phyloP scores from a whole-genome alignment of 768 basidiomycete species.

The Tephrocybe sp. region DNA sequence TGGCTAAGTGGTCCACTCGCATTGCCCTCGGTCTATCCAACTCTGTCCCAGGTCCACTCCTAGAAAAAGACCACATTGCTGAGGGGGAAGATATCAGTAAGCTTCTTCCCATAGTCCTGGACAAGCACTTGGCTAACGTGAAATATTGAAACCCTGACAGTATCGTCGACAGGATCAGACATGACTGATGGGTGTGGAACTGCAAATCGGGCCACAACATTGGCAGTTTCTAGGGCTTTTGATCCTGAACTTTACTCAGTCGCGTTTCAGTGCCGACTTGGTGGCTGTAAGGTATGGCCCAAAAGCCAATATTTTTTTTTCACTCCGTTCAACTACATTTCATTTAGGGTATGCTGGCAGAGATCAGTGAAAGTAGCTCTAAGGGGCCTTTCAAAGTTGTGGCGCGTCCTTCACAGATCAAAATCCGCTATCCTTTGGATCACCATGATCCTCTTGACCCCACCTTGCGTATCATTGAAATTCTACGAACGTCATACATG shows the following conservation, averaged over 20 bases:
- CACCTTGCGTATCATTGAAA: constrained; percentile 46
- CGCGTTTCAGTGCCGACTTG: constrained; percentile 49
- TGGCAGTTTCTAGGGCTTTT: constrained; percentile 29
- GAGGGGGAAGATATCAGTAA: constrained; percentile 48
- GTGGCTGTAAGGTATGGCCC: constrained; percentile 40
- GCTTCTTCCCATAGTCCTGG: constrained; percentile 10
- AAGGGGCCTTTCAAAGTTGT: constrained; percentile 22
- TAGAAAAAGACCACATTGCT: constrained; percentile 34
- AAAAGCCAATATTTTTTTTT: neutral
- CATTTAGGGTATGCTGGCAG: constrained; percentile 31
- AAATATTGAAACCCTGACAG: constrained; percentile 13
- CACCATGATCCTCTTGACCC: constrained; percentile 28
- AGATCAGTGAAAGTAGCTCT: constrained; percentile 9
- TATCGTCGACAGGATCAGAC: constrained; percentile 29
- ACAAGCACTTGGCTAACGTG: neutral
- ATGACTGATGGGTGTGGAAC: constrained; percentile 60
- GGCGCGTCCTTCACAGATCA: constrained; percentile 42
- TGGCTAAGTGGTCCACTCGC: constrained; percentile 65
- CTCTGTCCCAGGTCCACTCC: constrained; percentile 52
- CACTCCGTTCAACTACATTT: neutral
- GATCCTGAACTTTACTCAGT: constrained; percentile 37
- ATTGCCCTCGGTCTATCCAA: constrained; percentile 62
- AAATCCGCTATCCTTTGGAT: constrained; percentile 37
- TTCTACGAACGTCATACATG: constrained; percentile 49
- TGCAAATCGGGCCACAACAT: constrained; percentile 36